Evolutionary conservation across 805 yeast species (phyloP).

Genomic region (Sungouiozyma intestinalis): DNA sequence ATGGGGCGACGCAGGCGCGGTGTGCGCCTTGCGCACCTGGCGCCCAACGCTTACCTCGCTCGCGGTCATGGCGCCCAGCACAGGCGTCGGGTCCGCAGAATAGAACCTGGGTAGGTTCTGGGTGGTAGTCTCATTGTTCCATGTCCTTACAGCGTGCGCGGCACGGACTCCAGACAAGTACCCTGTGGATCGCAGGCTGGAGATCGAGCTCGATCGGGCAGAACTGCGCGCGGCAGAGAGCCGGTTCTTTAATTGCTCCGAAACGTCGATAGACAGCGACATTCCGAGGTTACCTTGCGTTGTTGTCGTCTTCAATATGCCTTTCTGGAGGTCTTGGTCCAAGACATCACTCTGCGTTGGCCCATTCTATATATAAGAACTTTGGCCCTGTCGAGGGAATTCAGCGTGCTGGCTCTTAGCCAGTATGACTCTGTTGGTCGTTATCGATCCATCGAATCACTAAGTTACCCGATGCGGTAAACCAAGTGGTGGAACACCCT

Average conservation of each 20-base stretch:
- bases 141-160: too few relatives aligned
- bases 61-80: too few relatives aligned
- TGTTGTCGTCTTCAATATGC: too few relatives aligned
- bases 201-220: background rate
- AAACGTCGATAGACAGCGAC: background rate
- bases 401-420: background rate
- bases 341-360: too few relatives aligned
- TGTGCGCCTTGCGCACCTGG: constrained; percentile 19
- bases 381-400: background rate
- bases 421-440: background rate
- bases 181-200: background rate
- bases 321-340: too few relatives aligned
- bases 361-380: too few relatives aligned
- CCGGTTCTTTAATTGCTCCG: background rate
- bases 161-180: too few relatives aligned
- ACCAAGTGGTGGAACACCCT: background rate
- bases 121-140: too few relatives aligned
- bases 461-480: background rate
- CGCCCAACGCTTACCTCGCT: too few relatives aligned
- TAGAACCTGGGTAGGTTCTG: too few relatives aligned
- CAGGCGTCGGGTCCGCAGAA: too few relatives aligned
- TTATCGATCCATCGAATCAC: background rate
- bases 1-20: constrained; percentile 27
- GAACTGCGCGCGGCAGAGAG: background rate
- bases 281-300: too few relatives aligned